Evolutionary conservation across 768 basidiomycete species (phyloP).

Genomic region (Agaricus subrufescens): DNA sequence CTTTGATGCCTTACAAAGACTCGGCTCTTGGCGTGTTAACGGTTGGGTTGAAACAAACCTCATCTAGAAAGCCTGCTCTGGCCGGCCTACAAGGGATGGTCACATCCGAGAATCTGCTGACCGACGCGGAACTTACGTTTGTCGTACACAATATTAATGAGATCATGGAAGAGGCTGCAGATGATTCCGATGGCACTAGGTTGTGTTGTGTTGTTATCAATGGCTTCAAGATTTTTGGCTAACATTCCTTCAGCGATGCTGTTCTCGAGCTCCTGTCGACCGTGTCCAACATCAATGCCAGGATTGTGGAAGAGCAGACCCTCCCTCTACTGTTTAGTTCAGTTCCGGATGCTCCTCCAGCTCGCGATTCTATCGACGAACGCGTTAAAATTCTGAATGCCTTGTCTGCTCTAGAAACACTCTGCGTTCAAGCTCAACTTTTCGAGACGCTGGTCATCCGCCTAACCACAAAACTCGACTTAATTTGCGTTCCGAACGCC

Average conservation of each 20-base stretch:
- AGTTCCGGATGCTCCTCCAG: conserved; percentile 66
- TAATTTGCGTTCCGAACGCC: conserved; percentile 42
- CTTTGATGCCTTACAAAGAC: conserved; percentile 66
- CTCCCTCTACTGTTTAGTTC: conserved; percentile 76
- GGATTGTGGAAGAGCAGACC: conserved; percentile 65
- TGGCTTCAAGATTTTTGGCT: background rate
- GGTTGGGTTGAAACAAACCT: conserved; percentile 48
- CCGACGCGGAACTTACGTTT: conserved; percentile 72
- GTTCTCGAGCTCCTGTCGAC: conserved; percentile 59
- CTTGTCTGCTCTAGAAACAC: conserved; percentile 60
- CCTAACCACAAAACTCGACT: conserved; percentile 70
- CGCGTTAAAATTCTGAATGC: conserved; percentile 65
- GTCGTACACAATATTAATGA: conserved; percentile 75
- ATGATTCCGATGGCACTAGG: conserved; percentile 56
- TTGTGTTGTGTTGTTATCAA: conserved; percentile 14
- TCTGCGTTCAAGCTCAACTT: conserved; percentile 72
- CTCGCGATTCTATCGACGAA: conserved; percentile 44
- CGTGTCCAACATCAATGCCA: conserved; percentile 55
- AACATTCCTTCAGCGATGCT: conserved; percentile 39
- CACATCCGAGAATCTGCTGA: conserved; percentile 57
- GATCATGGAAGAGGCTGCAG: conserved; percentile 47
- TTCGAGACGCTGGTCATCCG: conserved; percentile 83
- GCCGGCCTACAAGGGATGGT: conserved; percentile 62
- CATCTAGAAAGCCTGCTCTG: conserved; percentile 56
- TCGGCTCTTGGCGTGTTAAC: conserved; percentile 63